These are phyloP conservation scores for Aspergillus egyptiacus DNA, from an alignment of 495 filamentous ascomycete species.

Conservation along the genomic window DNA sequence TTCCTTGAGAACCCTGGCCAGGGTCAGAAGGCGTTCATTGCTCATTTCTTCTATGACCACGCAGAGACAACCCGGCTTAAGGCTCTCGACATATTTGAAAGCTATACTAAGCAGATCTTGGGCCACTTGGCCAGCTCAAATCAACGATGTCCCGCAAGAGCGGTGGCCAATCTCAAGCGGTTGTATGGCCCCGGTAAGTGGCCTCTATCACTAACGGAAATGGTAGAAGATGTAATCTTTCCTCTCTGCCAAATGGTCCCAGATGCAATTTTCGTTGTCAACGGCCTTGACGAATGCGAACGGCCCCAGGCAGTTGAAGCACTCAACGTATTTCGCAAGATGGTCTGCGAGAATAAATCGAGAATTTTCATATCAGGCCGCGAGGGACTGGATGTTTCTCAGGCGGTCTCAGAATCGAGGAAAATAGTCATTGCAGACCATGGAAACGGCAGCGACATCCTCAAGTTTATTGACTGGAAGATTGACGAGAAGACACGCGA, in stretches of 20 bases:
- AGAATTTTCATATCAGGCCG: not conserved
- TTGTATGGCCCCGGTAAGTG: not conserved
- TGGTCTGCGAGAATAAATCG: not conserved
- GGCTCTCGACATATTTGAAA: not conserved
- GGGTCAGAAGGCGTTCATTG: not conserved
- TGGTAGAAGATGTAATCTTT: not conserved
- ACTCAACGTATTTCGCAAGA: not conserved
- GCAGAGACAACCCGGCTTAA: not conserved
- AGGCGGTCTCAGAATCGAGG: not conserved
- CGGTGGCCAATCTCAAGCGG: not conserved
- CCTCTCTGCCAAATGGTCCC: not conserved
- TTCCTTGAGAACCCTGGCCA: not conserved
- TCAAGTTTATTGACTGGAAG: conserved; percentile 4
- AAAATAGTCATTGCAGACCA: not conserved
- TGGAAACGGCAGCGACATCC: not conserved
- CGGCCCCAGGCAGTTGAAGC: not conserved
- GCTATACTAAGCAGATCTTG: not conserved
- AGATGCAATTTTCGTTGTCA: not conserved
- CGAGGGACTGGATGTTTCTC: not conserved
- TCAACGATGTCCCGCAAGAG: not conserved
- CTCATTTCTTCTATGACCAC: not conserved
- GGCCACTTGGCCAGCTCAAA: not conserved
- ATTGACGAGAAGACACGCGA: not conserved
- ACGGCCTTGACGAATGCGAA: conserved; percentile 2
- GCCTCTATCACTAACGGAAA: not conserved